Base-by-base conservation (phyloP, 2,329 filamentous ascomycete species). In the Aspergillus spinulosporus region DNA sequence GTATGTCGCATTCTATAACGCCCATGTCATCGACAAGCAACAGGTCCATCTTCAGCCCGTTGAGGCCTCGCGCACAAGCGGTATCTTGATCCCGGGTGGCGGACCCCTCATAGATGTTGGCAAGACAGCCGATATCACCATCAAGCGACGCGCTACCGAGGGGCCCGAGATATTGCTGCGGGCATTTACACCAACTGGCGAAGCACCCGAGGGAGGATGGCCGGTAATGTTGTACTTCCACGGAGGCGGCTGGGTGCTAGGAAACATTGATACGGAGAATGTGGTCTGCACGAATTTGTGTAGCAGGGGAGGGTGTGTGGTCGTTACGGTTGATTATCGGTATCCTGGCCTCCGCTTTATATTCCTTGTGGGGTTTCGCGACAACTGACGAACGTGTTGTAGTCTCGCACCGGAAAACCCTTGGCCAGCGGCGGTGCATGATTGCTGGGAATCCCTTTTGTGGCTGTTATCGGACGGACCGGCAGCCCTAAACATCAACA, bases 231-330 rank as follows among this genome's bases (percentile, higher is more conserved):
- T 85, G 2, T 86, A 83, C 65, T 82, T 78, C 62, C 83, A 85
- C 61, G 83, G 82, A 3, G 82, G 82, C 1, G 83, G 82, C 3
- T 85, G 82, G 81, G 82, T 84, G 2, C 62, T 84, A 31, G 82
- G 82, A 0, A 82, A 79, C 44, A 82, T 84, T 43, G 75, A 82
- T 57, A 83, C 81, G 0, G 83, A 85, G 69, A 84, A 84, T 60
- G 75, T 77, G 3, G 78, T 84, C 2, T 81, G 80, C 49, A 78
- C 80, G n/a, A 78, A 84, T 61, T 65, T 85, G 9, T 83, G 80
- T 59, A 72, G 73, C 15, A 71, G 80, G 8, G 77, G 74, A 0
- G 76, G 75, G 5, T 80, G 77, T 55, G 80, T 84, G 0, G 81
- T 84, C 1, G 73, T 84, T 12, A 77, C 78, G 1, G 78, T 81